These are phyloP conservation scores for Xylaria venustula DNA, from an alignment of 495 filamentous ascomycete genomes.

Conservation along the genomic window DNA sequence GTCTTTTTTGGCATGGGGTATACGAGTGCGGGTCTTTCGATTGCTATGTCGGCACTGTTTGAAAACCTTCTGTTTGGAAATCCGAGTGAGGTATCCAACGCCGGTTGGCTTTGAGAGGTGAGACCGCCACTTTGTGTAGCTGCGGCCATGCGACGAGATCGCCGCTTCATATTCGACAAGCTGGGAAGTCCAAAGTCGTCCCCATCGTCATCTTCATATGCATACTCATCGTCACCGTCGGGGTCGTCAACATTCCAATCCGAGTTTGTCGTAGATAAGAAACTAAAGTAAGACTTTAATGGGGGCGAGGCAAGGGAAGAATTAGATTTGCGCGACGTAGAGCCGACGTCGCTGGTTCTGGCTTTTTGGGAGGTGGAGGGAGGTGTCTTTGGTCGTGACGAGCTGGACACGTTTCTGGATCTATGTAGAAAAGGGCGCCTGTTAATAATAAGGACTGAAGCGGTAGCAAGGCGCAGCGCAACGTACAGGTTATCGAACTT, in stretches of 20 bases:
- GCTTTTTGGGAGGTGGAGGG: slow-evolving; percentile 37
- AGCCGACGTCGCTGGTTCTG: slow-evolving; percentile 43
- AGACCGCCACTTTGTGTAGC: slow-evolving; percentile 31
- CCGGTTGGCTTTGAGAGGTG: slow-evolving; percentile 22
- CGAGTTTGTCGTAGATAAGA: slow-evolving; percentile 70
- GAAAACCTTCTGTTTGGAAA: slow-evolving; percentile 47
- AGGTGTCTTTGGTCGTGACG: slow-evolving; percentile 50
- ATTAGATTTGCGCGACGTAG: slow-evolving; percentile 55
- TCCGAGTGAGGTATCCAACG: slow-evolving; percentile 36
- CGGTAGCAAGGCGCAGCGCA: neutral
- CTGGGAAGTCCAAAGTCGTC: slow-evolving; percentile 94
- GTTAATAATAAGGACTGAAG: slow-evolving; percentile 13
- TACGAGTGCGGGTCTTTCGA: slow-evolving; percentile 79
- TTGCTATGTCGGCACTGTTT: slow-evolving; percentile 86
- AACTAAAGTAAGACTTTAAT: slow-evolving; percentile 69
- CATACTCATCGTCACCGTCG: slow-evolving; percentile 67
- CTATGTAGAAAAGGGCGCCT: slow-evolving; percentile 19
- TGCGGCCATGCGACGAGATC: slow-evolving; percentile 54
- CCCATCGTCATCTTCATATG: slow-evolving; percentile 79
- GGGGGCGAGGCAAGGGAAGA: slow-evolving; percentile 59
- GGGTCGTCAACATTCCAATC: slow-evolving; percentile 65
- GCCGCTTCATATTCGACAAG: slow-evolving; percentile 80
- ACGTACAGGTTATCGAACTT: slow-evolving; percentile 75
- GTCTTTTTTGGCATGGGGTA: slow-evolving; percentile 85
- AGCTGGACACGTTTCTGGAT: slow-evolving; percentile 42